Evolutionary conservation across 2,329 filamentous ascomycete genomes (phyloP).

Genomic region (Xylariaceae sp.): DNA sequence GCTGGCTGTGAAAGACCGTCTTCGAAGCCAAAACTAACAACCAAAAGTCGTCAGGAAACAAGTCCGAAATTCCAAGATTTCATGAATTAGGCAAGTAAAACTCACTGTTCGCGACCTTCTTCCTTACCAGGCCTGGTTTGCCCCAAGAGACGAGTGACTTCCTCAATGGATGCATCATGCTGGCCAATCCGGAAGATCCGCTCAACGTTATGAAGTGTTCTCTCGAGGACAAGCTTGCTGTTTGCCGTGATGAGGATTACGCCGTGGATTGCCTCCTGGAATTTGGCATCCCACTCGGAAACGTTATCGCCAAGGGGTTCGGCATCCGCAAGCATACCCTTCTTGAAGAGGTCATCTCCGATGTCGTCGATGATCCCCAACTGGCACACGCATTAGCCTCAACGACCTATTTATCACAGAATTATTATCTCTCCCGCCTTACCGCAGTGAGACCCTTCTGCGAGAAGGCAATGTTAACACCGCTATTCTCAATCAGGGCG

Average conservation of each 20-base stretch:
- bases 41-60: neutral
- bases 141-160: conserved; percentile 31
- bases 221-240: conserved; percentile 24
- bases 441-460: conserved; percentile 25
- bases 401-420: neutral
- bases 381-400: conserved; percentile 12
- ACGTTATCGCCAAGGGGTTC: conserved; percentile 28
- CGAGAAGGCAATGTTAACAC: conserved; percentile 27
- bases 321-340: conserved; percentile 33
- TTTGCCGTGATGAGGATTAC: conserved; percentile 35
- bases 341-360: conserved; percentile 31
- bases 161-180: conserved; percentile 24
- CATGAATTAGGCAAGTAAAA: neutral
- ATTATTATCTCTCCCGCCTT: neutral
- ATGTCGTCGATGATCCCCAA: conserved; percentile 29
- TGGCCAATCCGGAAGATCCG: conserved; percentile 26
- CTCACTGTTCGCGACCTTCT: conserved; percentile 37
- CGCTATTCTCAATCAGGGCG: conserved; percentile 16
- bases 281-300: conserved; percentile 29
- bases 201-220: conserved; percentile 29
- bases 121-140: conserved; percentile 33
- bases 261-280: conserved; percentile 34
- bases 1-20: conserved; percentile 40
- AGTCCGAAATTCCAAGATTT: neutral
- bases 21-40: conserved; percentile 36